Evolutionary conservation across 2,329 filamentous ascomycete genomes (phyloP), one percentile per base, ranked within the genome.

Genomic region (Epicoccum nigrum): DNA sequence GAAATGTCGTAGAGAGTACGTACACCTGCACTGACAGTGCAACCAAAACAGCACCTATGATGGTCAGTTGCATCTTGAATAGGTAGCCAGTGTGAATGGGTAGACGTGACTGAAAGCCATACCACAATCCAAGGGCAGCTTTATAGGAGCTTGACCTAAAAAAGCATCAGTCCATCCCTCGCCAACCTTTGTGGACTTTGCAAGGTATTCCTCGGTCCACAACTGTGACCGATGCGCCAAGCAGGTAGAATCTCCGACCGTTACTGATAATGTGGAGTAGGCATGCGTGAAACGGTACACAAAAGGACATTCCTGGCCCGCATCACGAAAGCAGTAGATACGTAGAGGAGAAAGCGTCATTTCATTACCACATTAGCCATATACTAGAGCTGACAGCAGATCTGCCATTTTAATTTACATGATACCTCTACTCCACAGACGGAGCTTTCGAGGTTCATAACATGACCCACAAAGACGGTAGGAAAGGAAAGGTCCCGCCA

Each of bases 291-390:
- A 37, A 41, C 17, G 39, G 9, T 25, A 19, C 32, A 52, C 39
- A n/a, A 38, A 9, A 3, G 21, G 35, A 15, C 47, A 56, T 54
- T 45, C 45, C 32, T 45, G 23, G 17, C 15, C 28, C 11, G n/a
- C 28, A 17, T 52, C 49, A 42, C 32, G 21, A 11, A 4, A 27
- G 38, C 12, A 4, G 38, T 33, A 1, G 7, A 27, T 15, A 4
- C 19, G n/a, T 13, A 12, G 11, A 19, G 20, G 21, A 23, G 15
- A 35, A 49, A 44, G 15, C n/a, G 15, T 48, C 45, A 50, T 48
- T 13, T 48, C 44, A 47, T 54, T 48, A 49, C 40, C 51, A 32
- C 45, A 34, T 48, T 45, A 45, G 25, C 34, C 23, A 49, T 39
- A 30, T 45, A 35, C 32, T 23, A 32, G 34, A 27, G 41, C 32